Evolutionary conservation across 2,329 filamentous ascomycete species (phyloP).

Genomic region (Septoria linicola): DNA sequence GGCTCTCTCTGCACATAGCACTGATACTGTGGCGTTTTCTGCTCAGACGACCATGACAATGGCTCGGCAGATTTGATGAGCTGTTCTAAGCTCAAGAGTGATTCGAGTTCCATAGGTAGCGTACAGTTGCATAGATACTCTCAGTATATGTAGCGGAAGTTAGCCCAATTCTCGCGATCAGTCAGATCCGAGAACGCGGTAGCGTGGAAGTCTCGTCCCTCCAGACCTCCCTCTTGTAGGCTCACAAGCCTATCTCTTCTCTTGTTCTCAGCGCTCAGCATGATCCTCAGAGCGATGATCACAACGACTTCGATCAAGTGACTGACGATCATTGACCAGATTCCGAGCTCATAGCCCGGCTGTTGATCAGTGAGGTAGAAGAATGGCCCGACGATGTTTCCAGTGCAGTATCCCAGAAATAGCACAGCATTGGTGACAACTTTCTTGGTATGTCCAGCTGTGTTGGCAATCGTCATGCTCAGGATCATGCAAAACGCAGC

Average conservation of each 20-base stretch:
- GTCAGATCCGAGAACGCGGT: slow-evolving; percentile 57
- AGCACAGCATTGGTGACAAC: slow-evolving; percentile 63
- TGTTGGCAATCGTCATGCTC: slow-evolving; percentile 52
- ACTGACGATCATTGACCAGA: slow-evolving; percentile 58
- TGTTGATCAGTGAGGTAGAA: slow-evolving; percentile 60
- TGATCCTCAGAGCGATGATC: slow-evolving; percentile 47
- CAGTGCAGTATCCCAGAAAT: slow-evolving; percentile 52
- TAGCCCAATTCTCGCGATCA: slow-evolving; percentile 39
- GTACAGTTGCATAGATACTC: no score
- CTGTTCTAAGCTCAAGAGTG: no score
- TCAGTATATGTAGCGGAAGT: slow-evolving; percentile 16
- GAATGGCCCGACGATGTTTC: slow-evolving; percentile 62
- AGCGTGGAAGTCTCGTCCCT: slow-evolving; percentile 49
- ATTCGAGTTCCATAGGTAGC: no score
- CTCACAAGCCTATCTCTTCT: slow-evolving; percentile 51
- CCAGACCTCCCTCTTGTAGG: slow-evolving; percentile 46
- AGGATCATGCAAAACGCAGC: slow-evolving; percentile 55
- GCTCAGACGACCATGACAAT: no score
- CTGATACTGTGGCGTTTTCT: no score
- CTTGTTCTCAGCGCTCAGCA: slow-evolving; percentile 52
- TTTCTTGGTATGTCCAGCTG: slow-evolving; percentile 61
- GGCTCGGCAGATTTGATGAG: no score
- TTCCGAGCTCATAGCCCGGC: slow-evolving; percentile 52
- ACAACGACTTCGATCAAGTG: slow-evolving; percentile 54
- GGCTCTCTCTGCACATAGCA: no score